Percentiles rank a stretch among this genome's conserved stretches.
Conservation (phyloP, 2,329 filamentous ascomycete species). For the Xylaria sp. region DNA sequence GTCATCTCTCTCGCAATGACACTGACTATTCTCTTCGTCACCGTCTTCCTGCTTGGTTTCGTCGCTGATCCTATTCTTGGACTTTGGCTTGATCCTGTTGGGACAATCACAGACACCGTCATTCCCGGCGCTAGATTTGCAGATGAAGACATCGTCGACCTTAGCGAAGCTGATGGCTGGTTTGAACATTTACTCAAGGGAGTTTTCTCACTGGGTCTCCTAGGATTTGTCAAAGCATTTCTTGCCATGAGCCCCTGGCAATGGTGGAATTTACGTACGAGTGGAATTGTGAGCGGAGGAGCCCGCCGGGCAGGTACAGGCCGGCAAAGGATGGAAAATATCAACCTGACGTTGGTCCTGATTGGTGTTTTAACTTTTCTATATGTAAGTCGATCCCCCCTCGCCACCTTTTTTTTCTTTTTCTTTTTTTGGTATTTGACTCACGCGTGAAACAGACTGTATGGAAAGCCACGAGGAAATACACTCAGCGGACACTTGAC, state of each 20-base stretch:
- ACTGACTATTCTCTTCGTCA: conserved; percentile 73
- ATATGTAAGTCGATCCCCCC: conserved; percentile 67
- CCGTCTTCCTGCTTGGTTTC: conserved; percentile 87
- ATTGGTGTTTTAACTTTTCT: conserved; percentile 85
- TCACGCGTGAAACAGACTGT: conserved; percentile 65
- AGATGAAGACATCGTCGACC: conserved; percentile 56
- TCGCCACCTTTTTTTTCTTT: no score
- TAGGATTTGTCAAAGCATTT: conserved; percentile 86
- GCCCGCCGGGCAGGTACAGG: conserved; percentile 72
- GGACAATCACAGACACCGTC: conserved; percentile 67
- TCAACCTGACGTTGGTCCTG: conserved; percentile 82
- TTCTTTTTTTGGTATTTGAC: background rate
- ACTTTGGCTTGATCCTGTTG: conserved; percentile 82
- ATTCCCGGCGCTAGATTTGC: conserved; percentile 55
- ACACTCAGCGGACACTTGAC: conserved; percentile 79
- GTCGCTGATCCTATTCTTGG: conserved; percentile 93
- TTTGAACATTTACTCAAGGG: conserved; percentile 88
- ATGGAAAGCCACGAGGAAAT: conserved; percentile 82
- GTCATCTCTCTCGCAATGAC: conserved; percentile 78
- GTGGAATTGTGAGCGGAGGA: conserved; percentile 65
- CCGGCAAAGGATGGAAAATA: conserved; percentile 79
- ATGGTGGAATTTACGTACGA: conserved; percentile 78
- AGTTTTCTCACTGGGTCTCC: conserved; percentile 85
- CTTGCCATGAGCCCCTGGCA: conserved; percentile 79
- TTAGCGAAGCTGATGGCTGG: conserved; percentile 73